Evolutionary conservation across 2,329 filamentous ascomycete genomes (phyloP), one percentile per base, ranked within the genome.

Genomic region (Colletotrichum lupini): DNA sequence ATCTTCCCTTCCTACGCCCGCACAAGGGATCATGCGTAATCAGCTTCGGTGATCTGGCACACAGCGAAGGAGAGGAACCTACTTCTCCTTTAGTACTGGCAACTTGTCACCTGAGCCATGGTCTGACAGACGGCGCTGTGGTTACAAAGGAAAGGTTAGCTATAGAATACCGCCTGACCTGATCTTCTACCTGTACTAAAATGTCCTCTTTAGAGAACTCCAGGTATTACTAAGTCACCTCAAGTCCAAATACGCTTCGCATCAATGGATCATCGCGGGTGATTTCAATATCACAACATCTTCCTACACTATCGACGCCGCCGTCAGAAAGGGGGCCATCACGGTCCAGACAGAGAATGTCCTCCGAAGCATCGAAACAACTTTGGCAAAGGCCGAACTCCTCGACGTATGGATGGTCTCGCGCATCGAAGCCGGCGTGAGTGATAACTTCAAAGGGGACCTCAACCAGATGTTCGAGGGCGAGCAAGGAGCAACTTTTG

Each of bases 251-350:
- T 87, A 89, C 59, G 74, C 81, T 1, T 67, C 79, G 0, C 84
- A 86, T 49, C 84, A 89, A 5, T 90, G 87, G 83, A 82, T 92
- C 4, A 76, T 93, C 24, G 88, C 88, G 0, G 92, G 92, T 3
- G 91, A 93, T 77, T 91, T 92, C 78, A 93, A 93, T 76, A 82
- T 93, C 28, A 83, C 87, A 7, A 92, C 90, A 0, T 93, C 91
- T 1, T 81, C 83, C 1, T 84, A 85, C 65, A 89, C 90, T 0
- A 87, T 93, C 42, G 82, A 87, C 12, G 81, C 83, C 4, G 89
- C 91, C 0, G 75, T 88, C 1, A 84, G 85, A 68, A 86, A 83
- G 65, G 86, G 87, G n/a, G 80, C 83, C 5, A 87, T 93, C n/a
- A 89, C 89, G 0, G 59, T 78, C 0, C 83, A 87, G 61, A 87